phyloP scores from a whole-genome alignment of 768 basidiomycete genomes.

The Termitomyces sp. region DNA sequence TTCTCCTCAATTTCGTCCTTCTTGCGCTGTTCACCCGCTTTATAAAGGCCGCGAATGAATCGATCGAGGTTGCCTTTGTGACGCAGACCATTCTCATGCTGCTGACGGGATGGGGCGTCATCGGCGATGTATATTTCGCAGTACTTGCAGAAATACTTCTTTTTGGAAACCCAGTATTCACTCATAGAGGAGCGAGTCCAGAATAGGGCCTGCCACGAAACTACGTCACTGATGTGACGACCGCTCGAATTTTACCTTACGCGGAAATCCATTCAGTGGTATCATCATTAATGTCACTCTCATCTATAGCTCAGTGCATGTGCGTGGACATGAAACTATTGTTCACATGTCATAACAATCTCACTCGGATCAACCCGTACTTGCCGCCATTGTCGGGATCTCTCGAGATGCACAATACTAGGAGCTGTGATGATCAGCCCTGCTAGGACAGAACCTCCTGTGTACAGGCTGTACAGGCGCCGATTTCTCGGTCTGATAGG shows the following conservation, averaged over 20 bases:
- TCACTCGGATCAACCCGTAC: background rate
- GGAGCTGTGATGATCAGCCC: background rate
- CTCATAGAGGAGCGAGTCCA: conserved; percentile 47
- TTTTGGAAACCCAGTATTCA: conserved; percentile 91
- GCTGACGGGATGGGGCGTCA: conserved; percentile 85
- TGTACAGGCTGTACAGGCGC: conserved; percentile 62
- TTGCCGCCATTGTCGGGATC: background rate
- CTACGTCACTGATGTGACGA: background rate
- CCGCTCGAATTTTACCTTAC: background rate
- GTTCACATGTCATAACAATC: background rate
- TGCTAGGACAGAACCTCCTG: background rate
- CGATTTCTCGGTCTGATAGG: conserved; percentile 63
- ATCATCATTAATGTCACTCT: background rate
- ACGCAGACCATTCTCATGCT: conserved; percentile 89
- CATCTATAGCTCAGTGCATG: background rate
- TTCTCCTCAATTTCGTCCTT: conserved; percentile 82
- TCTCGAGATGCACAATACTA: background rate
- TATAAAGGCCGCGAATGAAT: conserved; percentile 90
- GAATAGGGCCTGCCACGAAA: too few species aligned
- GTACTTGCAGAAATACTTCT: conserved; percentile 94
- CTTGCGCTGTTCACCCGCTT: conserved; percentile 83
- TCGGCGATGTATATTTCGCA: conserved; percentile 97
- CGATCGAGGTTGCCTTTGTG: conserved; percentile 95
- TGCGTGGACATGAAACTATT: background rate
- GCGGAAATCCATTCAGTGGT: background rate